Percentiles rank a stretch among this genome's conserved stretches.
Evolutionary conservation across 768 basidiomycete species (phyloP).

Genomic region (Kwoniella sp.): DNA sequence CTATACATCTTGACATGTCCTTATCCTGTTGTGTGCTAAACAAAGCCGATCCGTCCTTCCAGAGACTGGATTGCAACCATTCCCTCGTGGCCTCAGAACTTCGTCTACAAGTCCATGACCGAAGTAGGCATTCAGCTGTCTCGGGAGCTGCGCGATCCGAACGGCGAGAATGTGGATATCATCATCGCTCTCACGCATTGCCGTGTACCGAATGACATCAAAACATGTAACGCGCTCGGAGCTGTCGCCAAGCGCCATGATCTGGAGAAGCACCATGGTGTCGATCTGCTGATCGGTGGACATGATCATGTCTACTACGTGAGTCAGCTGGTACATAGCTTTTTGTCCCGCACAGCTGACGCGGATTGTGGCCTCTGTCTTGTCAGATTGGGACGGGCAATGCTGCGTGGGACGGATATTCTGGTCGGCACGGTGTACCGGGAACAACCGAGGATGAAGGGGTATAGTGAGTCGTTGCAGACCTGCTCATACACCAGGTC

Average conservation of each 20-base stretch:
- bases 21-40: no score
- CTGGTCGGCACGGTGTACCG: constrained; percentile 37
- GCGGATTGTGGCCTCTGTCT: background rate
- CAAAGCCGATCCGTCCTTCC: background rate
- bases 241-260: constrained; percentile 56
- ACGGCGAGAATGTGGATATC: constrained; percentile 73
- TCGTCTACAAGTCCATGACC: constrained; percentile 74
- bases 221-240: constrained; percentile 51
- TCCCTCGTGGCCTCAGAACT: constrained; percentile 79
- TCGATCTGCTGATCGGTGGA: constrained; percentile 81
- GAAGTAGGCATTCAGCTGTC: constrained; percentile 75
- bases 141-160: constrained; percentile 68
- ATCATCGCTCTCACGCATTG: constrained; percentile 85
- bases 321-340: background rate
- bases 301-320: constrained; percentile 68
- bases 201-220: constrained; percentile 62
- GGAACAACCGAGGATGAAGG: constrained; percentile 47
- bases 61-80: constrained; percentile 91
- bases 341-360: background rate
- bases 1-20: constrained; percentile 13
- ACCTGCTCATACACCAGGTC: no score
- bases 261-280: constrained; percentile 68
- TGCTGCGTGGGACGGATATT: constrained; percentile 48
- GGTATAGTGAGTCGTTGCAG: constrained; percentile 25
- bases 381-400: constrained; percentile 54